phyloP scores from a whole-genome alignment of 2,329 filamentous ascomycete species.

The Ceratocystis destructans region DNA sequence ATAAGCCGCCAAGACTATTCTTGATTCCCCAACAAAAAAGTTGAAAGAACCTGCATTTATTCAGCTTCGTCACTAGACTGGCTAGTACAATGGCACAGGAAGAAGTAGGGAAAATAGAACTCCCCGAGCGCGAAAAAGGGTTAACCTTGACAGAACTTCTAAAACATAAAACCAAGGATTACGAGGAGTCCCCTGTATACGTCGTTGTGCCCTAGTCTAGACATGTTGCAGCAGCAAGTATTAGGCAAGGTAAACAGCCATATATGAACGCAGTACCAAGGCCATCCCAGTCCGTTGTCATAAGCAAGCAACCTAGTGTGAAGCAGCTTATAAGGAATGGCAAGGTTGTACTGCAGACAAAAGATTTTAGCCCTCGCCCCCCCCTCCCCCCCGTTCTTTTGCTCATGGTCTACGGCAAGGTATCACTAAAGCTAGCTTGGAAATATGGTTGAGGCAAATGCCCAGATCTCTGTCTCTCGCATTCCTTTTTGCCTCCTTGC shows the following conservation, averaged over 20 bases:
- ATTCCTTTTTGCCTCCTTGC: neutral
- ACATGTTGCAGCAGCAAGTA: neutral
- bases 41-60: constrained; percentile 19
- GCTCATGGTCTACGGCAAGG: neutral
- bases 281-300: neutral
- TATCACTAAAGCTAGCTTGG: neutral
- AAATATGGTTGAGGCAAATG: neutral
- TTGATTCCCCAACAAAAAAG: constrained; percentile 1
- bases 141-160: neutral
- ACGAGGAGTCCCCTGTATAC: neutral
- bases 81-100: neutral
- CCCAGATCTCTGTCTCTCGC: neutral
- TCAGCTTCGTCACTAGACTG: neutral
- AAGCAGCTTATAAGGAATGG: neutral
- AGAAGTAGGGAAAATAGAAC: neutral
- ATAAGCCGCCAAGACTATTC: neutral
- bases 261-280: no score
- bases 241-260: no score
- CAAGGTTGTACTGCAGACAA: neutral
- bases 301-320: neutral
- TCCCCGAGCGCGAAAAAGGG: neutral
- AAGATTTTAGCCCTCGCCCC: neutral
- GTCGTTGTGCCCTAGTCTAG: neutral
- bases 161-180: neutral
- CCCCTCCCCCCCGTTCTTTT: neutral